phyloP scores from a whole-genome alignment of 768 basidiomycete genomes.

The Pleurotus citrinopileatus region DNA sequence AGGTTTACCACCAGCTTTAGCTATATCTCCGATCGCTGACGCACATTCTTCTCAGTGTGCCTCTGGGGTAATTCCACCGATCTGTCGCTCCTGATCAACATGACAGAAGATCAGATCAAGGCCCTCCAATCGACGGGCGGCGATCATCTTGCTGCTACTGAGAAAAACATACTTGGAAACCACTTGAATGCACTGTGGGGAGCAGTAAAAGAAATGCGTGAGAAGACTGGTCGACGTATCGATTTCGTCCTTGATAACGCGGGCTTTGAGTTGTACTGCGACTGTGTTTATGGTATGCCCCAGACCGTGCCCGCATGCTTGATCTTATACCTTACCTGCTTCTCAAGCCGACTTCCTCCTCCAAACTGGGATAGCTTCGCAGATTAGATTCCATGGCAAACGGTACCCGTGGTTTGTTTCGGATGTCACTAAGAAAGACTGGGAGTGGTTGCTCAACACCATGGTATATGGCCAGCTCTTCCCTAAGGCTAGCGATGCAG shows the following conservation, averaged over 20 bases:
- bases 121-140: constrained; percentile 94
- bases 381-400: constrained; percentile 94
- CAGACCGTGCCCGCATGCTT: neutral
- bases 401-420: constrained; percentile 94
- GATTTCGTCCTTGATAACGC: constrained; percentile 87
- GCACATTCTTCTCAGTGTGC: constrained; percentile 54
- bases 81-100: constrained; percentile 91
- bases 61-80: constrained; percentile 98
- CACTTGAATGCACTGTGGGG: constrained; percentile 72
- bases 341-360: constrained; percentile 86
- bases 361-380: constrained; percentile 80
- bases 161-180: constrained; percentile 95
- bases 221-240: constrained; percentile 70
- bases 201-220: constrained; percentile 63
- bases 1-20: constrained; percentile 39
- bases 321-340: constrained; percentile 6
- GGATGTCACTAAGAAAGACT: constrained; percentile 90
- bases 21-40: constrained; percentile 7
- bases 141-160: constrained; percentile 91
- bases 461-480: constrained; percentile 94
- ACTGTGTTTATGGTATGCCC: constrained; percentile 75
- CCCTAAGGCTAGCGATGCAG: constrained; percentile 74
- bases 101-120: constrained; percentile 98
- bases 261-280: constrained; percentile 86
- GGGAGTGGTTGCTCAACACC: constrained; percentile 87